Conservation (phyloP, 2,329 filamentous ascomycete genomes). For the Rutstroemia sp. region DNA sequence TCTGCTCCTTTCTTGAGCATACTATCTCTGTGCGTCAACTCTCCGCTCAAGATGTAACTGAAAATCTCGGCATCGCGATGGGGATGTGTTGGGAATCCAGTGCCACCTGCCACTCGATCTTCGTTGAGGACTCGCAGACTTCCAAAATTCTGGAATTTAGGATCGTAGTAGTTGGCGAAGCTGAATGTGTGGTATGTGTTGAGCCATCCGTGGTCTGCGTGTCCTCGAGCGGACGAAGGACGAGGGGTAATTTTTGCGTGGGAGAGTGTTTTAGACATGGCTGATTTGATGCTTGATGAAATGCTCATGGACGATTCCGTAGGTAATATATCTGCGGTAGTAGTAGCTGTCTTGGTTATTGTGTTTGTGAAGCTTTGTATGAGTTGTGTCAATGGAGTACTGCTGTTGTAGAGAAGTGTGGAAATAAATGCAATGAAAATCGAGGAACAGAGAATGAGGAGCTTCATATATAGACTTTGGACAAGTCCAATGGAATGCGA, state of each 20-base stretch:
- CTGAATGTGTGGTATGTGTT: constrained; percentile 51
- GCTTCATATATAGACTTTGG: constrained; percentile 29
- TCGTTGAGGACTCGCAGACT: constrained; percentile 81
- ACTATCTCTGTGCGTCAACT: constrained; percentile 80
- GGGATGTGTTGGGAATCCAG: constrained; percentile 77
- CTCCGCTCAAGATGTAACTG: constrained; percentile 76
- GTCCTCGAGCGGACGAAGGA: constrained; percentile 63
- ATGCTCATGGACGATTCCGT: constrained; percentile 19
- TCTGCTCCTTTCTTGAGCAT: constrained; percentile 68
- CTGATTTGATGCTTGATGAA: constrained; percentile 30
- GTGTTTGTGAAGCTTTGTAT: constrained; percentile 16
- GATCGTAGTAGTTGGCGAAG: constrained; percentile 20
- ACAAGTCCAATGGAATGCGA: constrained; percentile 7
- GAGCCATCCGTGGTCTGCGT: constrained; percentile 79
- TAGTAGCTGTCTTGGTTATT: neutral
- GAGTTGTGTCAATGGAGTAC: constrained; percentile 20
- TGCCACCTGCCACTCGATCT: constrained; percentile 67
- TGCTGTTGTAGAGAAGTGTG: constrained; percentile 20
- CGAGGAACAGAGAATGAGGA: constrained; percentile 24
- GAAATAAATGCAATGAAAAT: constrained; percentile 29
- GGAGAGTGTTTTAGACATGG: constrained; percentile 55
- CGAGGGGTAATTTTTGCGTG: constrained; percentile 70
- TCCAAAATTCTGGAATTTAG: constrained; percentile 54
- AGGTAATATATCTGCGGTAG: constrained; percentile 2
- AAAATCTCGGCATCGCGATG: constrained; percentile 89